Evolutionary conservation across 495 filamentous ascomycete genomes (phyloP), one percentile per base, ranked within the genome.

Genomic region (Acidiella bohemica): DNA sequence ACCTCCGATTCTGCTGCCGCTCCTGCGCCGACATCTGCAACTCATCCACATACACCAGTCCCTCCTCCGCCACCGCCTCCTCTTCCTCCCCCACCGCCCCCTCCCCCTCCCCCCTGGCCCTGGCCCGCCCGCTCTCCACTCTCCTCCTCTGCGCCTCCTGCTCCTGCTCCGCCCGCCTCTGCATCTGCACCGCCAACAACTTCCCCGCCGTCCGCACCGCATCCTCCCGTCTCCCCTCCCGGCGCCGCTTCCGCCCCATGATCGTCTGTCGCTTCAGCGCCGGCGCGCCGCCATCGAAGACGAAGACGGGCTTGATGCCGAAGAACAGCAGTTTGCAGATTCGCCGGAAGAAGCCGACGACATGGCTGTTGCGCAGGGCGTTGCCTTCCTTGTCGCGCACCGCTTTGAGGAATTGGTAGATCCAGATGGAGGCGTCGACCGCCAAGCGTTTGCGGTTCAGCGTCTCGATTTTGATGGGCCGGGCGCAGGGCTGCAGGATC

Each of bases 341-440:
- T 25, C 90, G 76, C 24, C 88, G 81, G 65, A 95, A 97, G 74
- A 97, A 97, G 21, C 92, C 90, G 33, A 97, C 83, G 42, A 97
- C 70, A 50, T 97, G 90, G 13, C 79, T 83, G 60, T 93, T 97
- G 39, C 86, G 83, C 20, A 97, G 72, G 1, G 90, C 92, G 54
- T 97, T 93, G 27, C 90, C 90, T 63, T 97, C 90, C 54, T 94
- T 93, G 61, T 97, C 90, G 51, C 90, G 85, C 1, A 97, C 92
- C 13, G 90, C 90, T 64, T 97, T 97, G 46, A 97, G 72, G 56
- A 97, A 97, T 57, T 97, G 90, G 65, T 97, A 97, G 43, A 97
- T 95, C 90, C 90, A 97, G 54, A 96, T 97, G 2, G 85, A 93
- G 37, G 92, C 90, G 61, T 97, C 90, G 59, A 97, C 83, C 21